Percentiles rank a stretch among this genome's conserved stretches.
Conservation (phyloP, 208 protist genomes). For the Angomonas deanei region DNA sequence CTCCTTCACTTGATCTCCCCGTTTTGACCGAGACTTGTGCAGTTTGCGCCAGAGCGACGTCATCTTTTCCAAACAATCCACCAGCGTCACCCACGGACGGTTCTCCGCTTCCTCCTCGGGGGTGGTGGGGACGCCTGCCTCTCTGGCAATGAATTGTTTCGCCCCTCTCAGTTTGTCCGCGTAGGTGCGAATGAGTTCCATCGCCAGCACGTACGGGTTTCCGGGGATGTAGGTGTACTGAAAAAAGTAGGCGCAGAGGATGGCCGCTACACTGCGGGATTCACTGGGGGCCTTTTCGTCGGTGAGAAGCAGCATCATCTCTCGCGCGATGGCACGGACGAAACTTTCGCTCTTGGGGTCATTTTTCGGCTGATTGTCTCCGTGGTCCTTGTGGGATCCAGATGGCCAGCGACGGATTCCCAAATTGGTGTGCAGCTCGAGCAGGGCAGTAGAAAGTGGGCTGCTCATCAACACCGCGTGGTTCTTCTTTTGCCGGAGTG, state of each 20-base stretch:
- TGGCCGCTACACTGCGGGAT: constrained; percentile 51
- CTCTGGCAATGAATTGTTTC: constrained; percentile 23
- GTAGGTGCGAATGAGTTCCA: constrained; percentile 25
- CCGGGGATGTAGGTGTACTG: constrained; percentile 62
- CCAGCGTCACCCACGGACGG: constrained; percentile 60
- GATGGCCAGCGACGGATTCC: constrained; percentile 29
- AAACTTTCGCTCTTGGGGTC: constrained; percentile 22
- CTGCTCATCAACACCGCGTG: constrained; percentile 44
- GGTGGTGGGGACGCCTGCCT: constrained; percentile 26
- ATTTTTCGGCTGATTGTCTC: constrained; percentile 5
- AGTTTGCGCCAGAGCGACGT: constrained; percentile 43
- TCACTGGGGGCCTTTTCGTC: constrained; percentile 36
- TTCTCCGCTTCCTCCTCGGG: constrained; percentile 31
- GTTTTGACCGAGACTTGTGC: constrained; percentile 12
- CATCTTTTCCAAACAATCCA: constrained; percentile 67
- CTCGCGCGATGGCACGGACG: constrained; percentile 35
- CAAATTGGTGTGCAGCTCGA: constrained; percentile 48
- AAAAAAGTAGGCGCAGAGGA: constrained; percentile 68
- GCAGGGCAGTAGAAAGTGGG: constrained; percentile 48
- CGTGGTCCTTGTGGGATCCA: neutral
- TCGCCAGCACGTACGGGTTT: constrained; percentile 55
- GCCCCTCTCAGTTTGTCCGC: constrained; percentile 21
- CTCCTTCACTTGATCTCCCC: constrained; percentile 2
- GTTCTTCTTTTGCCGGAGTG: constrained; percentile 25
- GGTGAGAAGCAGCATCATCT: constrained; percentile 52